Base-by-base conservation (phyloP, 768 basidiomycete species). In the Exsudoporus frostii region DNA sequence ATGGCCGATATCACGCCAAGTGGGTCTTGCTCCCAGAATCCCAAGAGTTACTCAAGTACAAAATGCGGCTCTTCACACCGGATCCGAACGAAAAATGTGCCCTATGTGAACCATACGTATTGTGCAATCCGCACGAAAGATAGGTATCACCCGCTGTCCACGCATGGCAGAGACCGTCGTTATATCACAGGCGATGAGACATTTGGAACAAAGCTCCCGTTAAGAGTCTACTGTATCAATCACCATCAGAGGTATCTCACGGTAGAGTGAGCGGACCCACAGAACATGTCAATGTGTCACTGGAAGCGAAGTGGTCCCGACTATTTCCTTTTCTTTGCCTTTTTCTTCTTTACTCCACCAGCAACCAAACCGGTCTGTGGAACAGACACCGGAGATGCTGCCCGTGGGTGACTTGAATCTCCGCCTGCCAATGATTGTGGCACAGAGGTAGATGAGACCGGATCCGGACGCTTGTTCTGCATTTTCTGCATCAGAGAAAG, bases 401-500 rank as follows among this genome's bases (percentile, higher is more conserved):
- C 66, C 8, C 71, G 68, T 41, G 69, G 63, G n/a, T 64, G 64
- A 44, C 54, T 40, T 50, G 67, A 55, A 32, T 66, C 54, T 48
- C 52, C 55, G 50, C 58, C 58, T 24, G 54, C 55, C 19, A 56
- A 53, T 37, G 59, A 57, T 22, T 66, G 65, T 20, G 58, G 54
- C 41, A 60, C 42, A 34, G 13, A 39, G 7, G 39, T 10, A 14
- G 55, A 36, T 7, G 71, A 63, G 13, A 71, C 66, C 29, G 71
- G 71, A 45, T 70, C 68, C 3, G 71, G 71, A 50, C 69, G 76
- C 15, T 66, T 77, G 63, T 93, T 92, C 65, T 84, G 88, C 86
- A 93, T 92, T 73, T 88, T 89, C 62, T 86, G 81, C 77, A 92
- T 88, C 48, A 97, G 76, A 7, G 88, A 83, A 39, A 89, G 79